Conservation (phyloP, 768 basidiomycete genomes). For the Boletus vinaceobasis region DNA sequence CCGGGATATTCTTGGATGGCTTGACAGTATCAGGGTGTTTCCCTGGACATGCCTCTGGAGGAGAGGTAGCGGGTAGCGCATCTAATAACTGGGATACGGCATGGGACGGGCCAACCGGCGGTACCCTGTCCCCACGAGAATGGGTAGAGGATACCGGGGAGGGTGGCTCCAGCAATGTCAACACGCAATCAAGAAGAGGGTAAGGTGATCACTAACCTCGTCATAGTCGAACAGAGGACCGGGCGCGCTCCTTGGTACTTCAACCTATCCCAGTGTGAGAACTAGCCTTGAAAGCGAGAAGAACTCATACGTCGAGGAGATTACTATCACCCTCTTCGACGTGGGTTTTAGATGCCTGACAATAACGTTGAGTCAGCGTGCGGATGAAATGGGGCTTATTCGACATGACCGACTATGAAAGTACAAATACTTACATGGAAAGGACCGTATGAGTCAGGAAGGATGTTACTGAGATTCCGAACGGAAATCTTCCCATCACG, state of each 20-base stretch:
- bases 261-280: not conserved
- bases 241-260: not conserved
- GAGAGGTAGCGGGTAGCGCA: not conserved
- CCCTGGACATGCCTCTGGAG: too few relatives aligned
- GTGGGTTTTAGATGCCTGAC: not conserved
- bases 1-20: not conserved
- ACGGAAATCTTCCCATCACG: not conserved
- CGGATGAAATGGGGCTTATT: not conserved
- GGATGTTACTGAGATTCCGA: not conserved
- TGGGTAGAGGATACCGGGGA: not conserved
- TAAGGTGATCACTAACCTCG: not conserved
- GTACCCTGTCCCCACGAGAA: not conserved
- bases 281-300: not conserved
- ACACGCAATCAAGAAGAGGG: not conserved
- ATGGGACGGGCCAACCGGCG: not conserved
- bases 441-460: constrained; percentile 3
- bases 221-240: not conserved
- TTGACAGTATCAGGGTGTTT: too few relatives aligned
- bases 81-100: not conserved
- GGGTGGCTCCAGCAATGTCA: not conserved
- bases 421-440: not conserved
- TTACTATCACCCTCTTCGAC: not conserved
- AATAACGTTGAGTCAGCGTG: not conserved
- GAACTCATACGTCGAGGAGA: not conserved
- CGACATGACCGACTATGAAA: not conserved